phyloP scores from a whole-genome alignment of 305 asterid genomes.

The Striga hermonthica region DNA sequence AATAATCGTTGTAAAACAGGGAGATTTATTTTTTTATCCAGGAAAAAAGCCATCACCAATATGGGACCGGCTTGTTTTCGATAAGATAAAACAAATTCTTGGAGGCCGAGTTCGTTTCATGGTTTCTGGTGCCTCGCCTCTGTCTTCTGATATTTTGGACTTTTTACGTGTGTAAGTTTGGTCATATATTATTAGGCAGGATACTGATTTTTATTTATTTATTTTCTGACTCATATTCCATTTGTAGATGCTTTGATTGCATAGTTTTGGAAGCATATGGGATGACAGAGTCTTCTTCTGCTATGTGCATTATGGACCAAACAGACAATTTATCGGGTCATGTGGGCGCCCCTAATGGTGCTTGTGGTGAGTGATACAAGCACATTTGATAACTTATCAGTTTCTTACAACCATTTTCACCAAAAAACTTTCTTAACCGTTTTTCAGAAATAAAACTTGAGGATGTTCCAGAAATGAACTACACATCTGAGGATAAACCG shows the following conservation, averaged over 20 bases:
- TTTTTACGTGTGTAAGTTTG: conserved; percentile 59
- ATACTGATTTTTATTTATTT: conserved; percentile 6
- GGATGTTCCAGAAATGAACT: conserved; percentile 72
- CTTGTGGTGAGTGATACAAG: conserved; percentile 54
- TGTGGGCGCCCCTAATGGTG: conserved; percentile 62
- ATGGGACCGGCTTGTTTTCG: conserved; percentile 69
- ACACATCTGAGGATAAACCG: conserved; percentile 44
- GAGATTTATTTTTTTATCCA: conserved; percentile 24
- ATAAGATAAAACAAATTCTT: conserved; percentile 53
- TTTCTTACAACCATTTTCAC: background rate
- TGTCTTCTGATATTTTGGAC: conserved; percentile 74
- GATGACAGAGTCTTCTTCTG: conserved; percentile 71
- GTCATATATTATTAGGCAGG: too few species aligned
- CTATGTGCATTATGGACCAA: conserved; percentile 57
- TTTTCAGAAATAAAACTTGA: conserved; percentile 64
- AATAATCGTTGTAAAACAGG: too few species aligned
- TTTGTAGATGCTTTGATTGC: conserved; percentile 66
- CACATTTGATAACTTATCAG: background rate
- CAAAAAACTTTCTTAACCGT: background rate
- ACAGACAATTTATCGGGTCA: conserved; percentile 59
- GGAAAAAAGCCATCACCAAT: conserved; percentile 52
- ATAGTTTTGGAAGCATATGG: conserved; percentile 63
- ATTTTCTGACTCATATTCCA: background rate
- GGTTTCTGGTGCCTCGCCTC: conserved; percentile 71
- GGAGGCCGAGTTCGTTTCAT: conserved; percentile 71